These are phyloP conservation scores for Sphaerulina musiva DNA, from an alignment of 2,329 filamentous ascomycete genomes.

Conservation along the genomic window DNA sequence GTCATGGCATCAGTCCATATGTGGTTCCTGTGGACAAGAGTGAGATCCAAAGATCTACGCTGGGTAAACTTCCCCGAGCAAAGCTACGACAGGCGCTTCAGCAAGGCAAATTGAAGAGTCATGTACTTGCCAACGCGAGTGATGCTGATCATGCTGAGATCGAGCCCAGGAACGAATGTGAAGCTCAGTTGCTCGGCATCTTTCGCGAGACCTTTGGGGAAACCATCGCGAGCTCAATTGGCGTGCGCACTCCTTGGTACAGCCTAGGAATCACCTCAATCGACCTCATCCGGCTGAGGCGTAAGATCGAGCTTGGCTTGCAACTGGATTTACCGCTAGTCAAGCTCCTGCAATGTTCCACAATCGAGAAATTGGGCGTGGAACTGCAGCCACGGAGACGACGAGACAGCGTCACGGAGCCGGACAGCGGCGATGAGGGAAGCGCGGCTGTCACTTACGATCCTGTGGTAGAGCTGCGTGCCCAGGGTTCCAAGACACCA, in stretches of 20 bases:
- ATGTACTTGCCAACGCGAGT: constrained; percentile 1
- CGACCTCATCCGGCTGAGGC: constrained; percentile 4
- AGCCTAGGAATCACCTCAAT: constrained; percentile 8
- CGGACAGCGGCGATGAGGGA: neutral
- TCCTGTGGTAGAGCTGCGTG: constrained; percentile 29
- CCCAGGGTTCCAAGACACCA: constrained; percentile 24
- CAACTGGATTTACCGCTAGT: constrained; percentile 1
- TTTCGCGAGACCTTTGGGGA: neutral
- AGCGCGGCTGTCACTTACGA: constrained; percentile 20
- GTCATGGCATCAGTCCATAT: constrained; percentile 2
- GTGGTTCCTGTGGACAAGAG: constrained; percentile 2
- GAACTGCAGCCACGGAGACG: constrained; percentile 1
- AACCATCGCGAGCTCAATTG: neutral
- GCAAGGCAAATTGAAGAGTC: constrained; percentile 2
- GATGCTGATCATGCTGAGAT: neutral
- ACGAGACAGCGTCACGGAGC: constrained; percentile 1
- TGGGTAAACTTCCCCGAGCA: constrained; percentile 18
- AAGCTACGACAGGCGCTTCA: constrained; percentile 13
- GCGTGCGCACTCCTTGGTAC: constrained; percentile 4
- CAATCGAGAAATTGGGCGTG: constrained; percentile 3
- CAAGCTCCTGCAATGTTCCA: constrained; percentile 4
- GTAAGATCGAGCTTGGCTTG: neutral
- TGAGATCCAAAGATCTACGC: constrained; percentile 16
- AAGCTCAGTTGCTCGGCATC: constrained; percentile 3
- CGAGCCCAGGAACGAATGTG: neutral